Evolutionary conservation across 2,329 filamentous ascomycete species (phyloP).

Genomic region (Dactylellina parvicollis): DNA sequence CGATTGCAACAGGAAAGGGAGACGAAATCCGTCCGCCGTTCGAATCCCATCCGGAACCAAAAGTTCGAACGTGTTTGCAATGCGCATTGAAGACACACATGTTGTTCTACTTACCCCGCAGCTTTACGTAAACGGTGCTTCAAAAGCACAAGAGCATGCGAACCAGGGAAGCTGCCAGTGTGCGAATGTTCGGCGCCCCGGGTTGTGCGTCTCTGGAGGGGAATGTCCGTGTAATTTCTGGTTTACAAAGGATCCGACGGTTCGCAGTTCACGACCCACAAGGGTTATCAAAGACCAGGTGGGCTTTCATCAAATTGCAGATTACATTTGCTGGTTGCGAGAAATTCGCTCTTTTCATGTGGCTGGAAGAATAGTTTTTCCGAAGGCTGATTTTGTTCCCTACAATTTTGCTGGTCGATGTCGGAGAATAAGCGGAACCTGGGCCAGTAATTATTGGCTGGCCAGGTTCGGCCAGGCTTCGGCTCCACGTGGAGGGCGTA

Average conservation of each 20-base stretch:
- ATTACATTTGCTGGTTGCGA: neutral
- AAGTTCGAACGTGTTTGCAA: too few species aligned
- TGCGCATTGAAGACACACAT: conserved; percentile 2
- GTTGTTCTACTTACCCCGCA: conserved; percentile 35
- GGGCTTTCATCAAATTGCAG: conserved; percentile 10
- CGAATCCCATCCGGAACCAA: too few species aligned
- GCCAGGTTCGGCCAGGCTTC: conserved; percentile 15
- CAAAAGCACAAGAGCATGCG: conserved; percentile 38
- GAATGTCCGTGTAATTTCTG: conserved; percentile 11
- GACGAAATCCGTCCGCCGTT: conserved; percentile 24
- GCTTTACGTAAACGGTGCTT: conserved; percentile 32
- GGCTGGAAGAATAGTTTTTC: conserved; percentile 54
- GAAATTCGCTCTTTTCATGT: conserved; percentile 49
- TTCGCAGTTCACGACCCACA: conserved; percentile 1
- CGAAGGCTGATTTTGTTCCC: conserved; percentile 41
- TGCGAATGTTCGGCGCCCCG: conserved; percentile 16
- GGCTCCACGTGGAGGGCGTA: conserved; percentile 38
- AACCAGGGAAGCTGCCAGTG: conserved; percentile 22
- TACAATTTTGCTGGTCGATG: too few species aligned
- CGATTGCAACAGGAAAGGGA: neutral
- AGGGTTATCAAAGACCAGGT: conserved; percentile 14
- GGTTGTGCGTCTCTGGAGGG: conserved; percentile 3
- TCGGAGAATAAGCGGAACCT: conserved; percentile 54
- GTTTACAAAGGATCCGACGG: conserved; percentile 25
- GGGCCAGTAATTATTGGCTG: conserved; percentile 45